A percentile compares a stretch with the other conserved stretches of the same genome.
Conservation (phyloP, 768 basidiomycete species). For the Podaxis pistillaris region DNA sequence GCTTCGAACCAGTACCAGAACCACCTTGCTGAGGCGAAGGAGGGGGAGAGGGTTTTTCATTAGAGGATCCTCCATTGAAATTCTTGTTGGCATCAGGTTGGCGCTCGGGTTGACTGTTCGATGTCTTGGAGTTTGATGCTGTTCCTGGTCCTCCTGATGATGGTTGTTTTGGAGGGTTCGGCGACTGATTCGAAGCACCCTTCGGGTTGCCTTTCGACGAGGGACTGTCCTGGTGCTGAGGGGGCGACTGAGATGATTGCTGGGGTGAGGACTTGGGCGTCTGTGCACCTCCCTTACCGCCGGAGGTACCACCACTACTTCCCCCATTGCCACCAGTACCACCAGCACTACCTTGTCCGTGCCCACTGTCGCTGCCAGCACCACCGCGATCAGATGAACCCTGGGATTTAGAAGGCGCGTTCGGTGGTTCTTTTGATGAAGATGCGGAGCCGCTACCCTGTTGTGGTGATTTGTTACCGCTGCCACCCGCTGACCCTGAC, state of each 20-base stretch:
- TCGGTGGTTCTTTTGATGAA: neutral
- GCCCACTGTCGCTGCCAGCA: neutral
- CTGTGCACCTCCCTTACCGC: neutral
- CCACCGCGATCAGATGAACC: neutral
- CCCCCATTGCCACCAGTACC: neutral
- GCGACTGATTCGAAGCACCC: neutral
- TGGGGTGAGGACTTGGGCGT: neutral
- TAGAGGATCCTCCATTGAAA: neutral
- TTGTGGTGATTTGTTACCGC: neutral
- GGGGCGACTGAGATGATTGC: neutral
- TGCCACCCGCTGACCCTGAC: neutral
- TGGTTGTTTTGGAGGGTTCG: neutral
- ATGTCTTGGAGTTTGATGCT: neutral
- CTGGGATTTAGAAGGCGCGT: neutral
- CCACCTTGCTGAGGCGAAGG: constrained; percentile 1
- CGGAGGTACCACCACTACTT: neutral
- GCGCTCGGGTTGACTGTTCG: neutral
- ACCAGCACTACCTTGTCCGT: neutral
- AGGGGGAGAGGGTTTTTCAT: neutral
- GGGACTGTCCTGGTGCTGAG: neutral
- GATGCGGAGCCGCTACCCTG: neutral
- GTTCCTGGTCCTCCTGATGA: neutral
- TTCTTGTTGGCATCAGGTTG: neutral
- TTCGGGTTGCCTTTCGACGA: neutral
- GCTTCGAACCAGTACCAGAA: neutral